A percentile compares a stretch with the other conserved stretches of the same genome.
These are phyloP conservation scores for Erythrophleum fordii DNA, from an alignment of 306 rosid species.

Conservation along the genomic window DNA sequence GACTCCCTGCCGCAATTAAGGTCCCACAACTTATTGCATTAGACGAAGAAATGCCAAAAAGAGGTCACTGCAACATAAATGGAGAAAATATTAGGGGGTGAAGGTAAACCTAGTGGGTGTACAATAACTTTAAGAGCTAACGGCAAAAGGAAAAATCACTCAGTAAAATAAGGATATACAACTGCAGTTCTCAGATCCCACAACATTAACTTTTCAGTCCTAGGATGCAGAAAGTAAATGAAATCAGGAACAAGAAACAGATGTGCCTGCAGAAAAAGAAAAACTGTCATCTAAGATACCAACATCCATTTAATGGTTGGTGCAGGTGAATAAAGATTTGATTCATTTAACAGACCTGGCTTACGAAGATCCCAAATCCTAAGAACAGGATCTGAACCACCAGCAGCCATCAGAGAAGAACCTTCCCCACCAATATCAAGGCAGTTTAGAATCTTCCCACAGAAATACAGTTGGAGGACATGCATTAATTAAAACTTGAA, in stretches of 20 bases:
- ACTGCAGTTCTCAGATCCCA: slow-evolving; percentile 99
- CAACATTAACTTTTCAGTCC: slow-evolving; percentile 87
- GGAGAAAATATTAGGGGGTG: slow-evolving; percentile 14
- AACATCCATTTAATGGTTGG: neutral
- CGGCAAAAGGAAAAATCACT: neutral
- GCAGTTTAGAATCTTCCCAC: slow-evolving; percentile 82
- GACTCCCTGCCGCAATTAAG: no score
- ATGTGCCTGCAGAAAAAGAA: slow-evolving; percentile 62
- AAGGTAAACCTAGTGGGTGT: neutral
- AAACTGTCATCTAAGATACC: slow-evolving; percentile 17
- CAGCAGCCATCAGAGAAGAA: slow-evolving; percentile 76
- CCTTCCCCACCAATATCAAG: slow-evolving; percentile 93
- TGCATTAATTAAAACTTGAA: slow-evolving; percentile 24
- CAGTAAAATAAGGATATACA: slow-evolving; percentile 30
- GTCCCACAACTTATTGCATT: no score
- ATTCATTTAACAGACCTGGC: slow-evolving; percentile 64
- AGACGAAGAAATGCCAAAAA: no score
- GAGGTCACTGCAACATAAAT: slow-evolving; percentile 81
- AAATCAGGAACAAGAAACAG: slow-evolving; percentile 85
- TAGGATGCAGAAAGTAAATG: slow-evolving; percentile 89
- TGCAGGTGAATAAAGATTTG: slow-evolving; percentile 3
- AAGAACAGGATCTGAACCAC: slow-evolving; percentile 83
- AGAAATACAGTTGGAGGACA: slow-evolving; percentile 53
- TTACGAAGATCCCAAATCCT: slow-evolving; percentile 99
- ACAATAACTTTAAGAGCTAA: neutral